Conservation (phyloP, 1,139 yeast genomes). For the Blastobotrys indianensis region DNA sequence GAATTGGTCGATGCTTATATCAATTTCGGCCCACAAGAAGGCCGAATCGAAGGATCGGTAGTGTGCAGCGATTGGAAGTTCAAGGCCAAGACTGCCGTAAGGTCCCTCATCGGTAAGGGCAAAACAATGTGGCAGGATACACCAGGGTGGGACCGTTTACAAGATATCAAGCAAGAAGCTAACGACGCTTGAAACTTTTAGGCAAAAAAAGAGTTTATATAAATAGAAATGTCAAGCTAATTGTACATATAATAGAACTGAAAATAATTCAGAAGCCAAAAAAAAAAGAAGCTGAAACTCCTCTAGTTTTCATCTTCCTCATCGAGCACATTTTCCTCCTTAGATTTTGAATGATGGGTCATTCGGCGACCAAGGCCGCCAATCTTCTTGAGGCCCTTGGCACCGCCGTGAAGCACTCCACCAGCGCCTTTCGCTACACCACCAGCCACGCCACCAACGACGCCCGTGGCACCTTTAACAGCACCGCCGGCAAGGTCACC, state of each 20-base stretch:
- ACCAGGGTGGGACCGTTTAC: slow-evolving; percentile 66
- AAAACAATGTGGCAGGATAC: slow-evolving; percentile 73
- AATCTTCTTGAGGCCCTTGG: no score
- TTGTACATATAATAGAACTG: no score
- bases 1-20: slow-evolving; percentile 86
- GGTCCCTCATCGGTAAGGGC: slow-evolving; percentile 77
- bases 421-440: neutral
- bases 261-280: no score
- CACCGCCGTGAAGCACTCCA: no score
- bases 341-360: no score
- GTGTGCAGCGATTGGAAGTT: slow-evolving; percentile 92
- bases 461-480: neutral
- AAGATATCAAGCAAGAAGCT: slow-evolving; percentile 41
- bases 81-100: slow-evolving; percentile 65
- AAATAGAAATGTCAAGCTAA: no score
- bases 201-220: no score
- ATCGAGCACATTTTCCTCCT: no score
- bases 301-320: no score
- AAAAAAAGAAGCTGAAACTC: no score
- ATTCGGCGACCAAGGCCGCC: no score
- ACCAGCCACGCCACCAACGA: neutral
- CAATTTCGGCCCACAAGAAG: slow-evolving; percentile 79
- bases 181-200: neutral
- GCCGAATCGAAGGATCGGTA: slow-evolving; percentile 74
- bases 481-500: no score